Conservation (phyloP, 2,329 filamentous ascomycete species). For the Ramularia collo-cygni region DNA sequence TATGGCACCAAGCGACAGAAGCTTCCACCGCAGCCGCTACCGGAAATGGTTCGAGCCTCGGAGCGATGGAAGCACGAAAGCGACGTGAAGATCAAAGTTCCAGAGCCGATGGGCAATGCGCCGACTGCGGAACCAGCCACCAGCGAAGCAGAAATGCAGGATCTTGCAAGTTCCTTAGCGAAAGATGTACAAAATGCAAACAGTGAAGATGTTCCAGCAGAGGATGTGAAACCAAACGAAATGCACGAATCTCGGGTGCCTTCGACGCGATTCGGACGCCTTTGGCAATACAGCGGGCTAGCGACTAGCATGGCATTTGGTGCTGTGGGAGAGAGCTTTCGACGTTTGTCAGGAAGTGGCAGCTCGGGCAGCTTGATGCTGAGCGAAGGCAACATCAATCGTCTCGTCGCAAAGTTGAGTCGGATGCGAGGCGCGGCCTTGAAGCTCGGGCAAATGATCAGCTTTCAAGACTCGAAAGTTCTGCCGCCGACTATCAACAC, state of each 20-base stretch:
- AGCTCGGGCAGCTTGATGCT: slow-evolving; percentile 71
- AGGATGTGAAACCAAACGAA: slow-evolving; percentile 44
- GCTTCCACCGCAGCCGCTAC: slow-evolving; percentile 25
- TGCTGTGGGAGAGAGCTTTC: slow-evolving; percentile 76
- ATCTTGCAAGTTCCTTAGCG: slow-evolving; percentile 32
- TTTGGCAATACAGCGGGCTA: slow-evolving; percentile 93
- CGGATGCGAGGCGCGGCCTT: slow-evolving; percentile 96
- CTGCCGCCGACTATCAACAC: slow-evolving; percentile 79
- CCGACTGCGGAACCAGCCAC: background rate
- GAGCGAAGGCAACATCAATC: slow-evolving; percentile 84
- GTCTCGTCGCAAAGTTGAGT: slow-evolving; percentile 85
- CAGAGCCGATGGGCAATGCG: background rate
- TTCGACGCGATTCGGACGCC: slow-evolving; percentile 72
- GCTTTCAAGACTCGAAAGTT: slow-evolving; percentile 95
- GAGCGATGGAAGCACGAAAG: slow-evolving; percentile 19
- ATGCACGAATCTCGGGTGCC: slow-evolving; percentile 87
- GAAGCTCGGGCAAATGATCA: slow-evolving; percentile 96
- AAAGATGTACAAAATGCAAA: slow-evolving; percentile 24
- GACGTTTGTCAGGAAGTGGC: slow-evolving; percentile 63
- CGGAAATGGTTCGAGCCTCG: slow-evolving; percentile 29
- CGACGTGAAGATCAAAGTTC: slow-evolving; percentile 5
- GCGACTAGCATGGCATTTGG: slow-evolving; percentile 94
- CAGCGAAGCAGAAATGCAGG: slow-evolving; percentile 31
- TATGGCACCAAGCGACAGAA: slow-evolving; percentile 24
- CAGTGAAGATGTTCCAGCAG: background rate